Evolutionary conservation across 306 rosid species (phyloP).

Genomic region (Trifolium subterraneum): DNA sequence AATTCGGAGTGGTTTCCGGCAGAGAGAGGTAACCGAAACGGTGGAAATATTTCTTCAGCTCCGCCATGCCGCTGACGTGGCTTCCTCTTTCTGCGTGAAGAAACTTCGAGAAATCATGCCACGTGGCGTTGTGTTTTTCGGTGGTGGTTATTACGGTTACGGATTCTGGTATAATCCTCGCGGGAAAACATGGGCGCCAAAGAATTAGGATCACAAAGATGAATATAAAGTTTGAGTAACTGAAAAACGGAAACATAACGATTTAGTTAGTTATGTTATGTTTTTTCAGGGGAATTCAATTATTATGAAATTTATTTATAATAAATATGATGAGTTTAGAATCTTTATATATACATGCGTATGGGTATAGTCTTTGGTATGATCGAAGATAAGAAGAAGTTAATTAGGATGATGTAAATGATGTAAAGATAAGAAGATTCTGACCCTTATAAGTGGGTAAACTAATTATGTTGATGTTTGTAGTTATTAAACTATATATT

Average conservation of each 20-base stretch:
- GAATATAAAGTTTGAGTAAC: slow-evolving; percentile 45
- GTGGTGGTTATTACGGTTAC: slow-evolving; percentile 53
- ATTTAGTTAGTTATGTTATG: slow-evolving; percentile 39
- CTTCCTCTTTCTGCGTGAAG: slow-evolving; percentile 74
- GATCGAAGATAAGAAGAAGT: slow-evolving; percentile 40
- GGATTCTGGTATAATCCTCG: slow-evolving; percentile 56
- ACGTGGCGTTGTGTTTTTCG: slow-evolving; percentile 56
- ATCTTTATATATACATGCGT: slow-evolving; percentile 29
- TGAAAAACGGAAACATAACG: slow-evolving; percentile 56
- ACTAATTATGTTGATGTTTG: slow-evolving; percentile 43
- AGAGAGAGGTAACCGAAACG: slow-evolving; percentile 81
- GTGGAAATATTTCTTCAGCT: slow-evolving; percentile 77
- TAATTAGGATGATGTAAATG: slow-evolving; percentile 44
- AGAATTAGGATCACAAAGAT: slow-evolving; percentile 41
- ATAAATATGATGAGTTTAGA: slow-evolving; percentile 25
- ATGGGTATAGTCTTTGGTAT: slow-evolving; percentile 42
- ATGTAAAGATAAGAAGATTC: slow-evolving; percentile 68
- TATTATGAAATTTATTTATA: background rate
- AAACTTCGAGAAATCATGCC: slow-evolving; percentile 73
- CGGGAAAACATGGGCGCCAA: slow-evolving; percentile 68
- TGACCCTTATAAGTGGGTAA: slow-evolving; percentile 74
- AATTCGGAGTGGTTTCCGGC: slow-evolving; percentile 43
- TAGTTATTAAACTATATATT: slow-evolving; percentile 3
- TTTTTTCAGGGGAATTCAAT: background rate
- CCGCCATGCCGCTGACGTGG: slow-evolving; percentile 71